Percentiles rank a stretch among this genome's conserved stretches.
Conservation (phyloP, 2,329 filamentous ascomycete genomes). For the Botrytis byssoidea region DNA sequence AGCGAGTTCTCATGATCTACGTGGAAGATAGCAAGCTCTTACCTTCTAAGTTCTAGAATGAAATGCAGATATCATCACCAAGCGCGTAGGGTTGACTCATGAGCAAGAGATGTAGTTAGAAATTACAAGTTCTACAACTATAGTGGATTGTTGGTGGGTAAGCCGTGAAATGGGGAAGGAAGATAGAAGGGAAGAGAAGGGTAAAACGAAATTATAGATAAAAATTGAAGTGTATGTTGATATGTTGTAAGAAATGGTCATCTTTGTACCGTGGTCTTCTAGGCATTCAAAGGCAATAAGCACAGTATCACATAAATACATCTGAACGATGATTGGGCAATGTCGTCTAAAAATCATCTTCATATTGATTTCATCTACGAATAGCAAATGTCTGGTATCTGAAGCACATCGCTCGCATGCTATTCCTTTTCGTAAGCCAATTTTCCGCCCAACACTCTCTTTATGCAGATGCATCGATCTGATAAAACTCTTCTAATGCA, state of each 20-base stretch:
- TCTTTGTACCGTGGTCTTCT: background rate
- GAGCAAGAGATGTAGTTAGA: background rate
- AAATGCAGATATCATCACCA: background rate
- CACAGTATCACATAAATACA: background rate
- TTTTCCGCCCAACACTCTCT: background rate
- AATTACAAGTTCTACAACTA: background rate
- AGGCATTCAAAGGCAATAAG: background rate
- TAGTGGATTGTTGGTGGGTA: background rate
- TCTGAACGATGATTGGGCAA: background rate
- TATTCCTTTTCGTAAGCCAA: background rate
- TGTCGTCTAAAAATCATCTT: background rate
- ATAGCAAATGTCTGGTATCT: background rate
- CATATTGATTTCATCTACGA: background rate
- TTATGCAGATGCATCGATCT: background rate
- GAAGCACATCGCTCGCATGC: background rate
- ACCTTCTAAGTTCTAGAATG: background rate
- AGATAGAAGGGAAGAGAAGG: background rate
- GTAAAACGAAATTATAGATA: background rate
- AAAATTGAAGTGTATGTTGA: background rate
- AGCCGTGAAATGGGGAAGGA: background rate
- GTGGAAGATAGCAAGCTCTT: background rate
- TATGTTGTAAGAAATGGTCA: background rate
- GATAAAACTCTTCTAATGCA: background rate
- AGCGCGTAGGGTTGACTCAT: background rate
- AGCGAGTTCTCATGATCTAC: background rate